phyloP scores from a whole-genome alignment of 805 yeast genomes.

The Saccharomycopsis capsularis region DNA sequence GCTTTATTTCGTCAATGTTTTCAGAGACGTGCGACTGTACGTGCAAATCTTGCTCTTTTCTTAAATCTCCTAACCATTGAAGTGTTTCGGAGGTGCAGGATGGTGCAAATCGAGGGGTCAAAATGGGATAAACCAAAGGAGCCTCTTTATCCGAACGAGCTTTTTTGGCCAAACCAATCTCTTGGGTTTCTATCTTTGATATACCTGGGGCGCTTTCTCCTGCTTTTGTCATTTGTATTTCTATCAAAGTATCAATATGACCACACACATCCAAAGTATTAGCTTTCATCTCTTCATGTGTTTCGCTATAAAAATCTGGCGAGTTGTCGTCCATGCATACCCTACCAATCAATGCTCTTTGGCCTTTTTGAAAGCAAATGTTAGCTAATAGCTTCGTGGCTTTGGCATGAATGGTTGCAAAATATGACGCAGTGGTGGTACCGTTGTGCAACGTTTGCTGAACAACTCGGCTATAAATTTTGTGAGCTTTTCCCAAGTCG shows the following conservation, averaged over 20 bases:
- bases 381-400: slow-evolving; percentile 76
- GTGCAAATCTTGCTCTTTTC: slow-evolving; percentile 45
- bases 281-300: slow-evolving; percentile 44
- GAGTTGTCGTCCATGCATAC: slow-evolving; percentile 89
- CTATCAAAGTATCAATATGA: slow-evolving; percentile 36
- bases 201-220: too few relatives aligned
- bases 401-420: slow-evolving; percentile 76
- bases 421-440: slow-evolving; percentile 89
- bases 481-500: slow-evolving; percentile 45
- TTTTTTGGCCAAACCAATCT: not conserved
- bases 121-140: slow-evolving; percentile 52
- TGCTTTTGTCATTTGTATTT: not conserved
- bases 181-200: too few relatives aligned
- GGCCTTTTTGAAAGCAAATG: slow-evolving; percentile 59
- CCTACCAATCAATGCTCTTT: slow-evolving; percentile 85
- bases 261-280: slow-evolving; percentile 52
- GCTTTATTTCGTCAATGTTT: slow-evolving; percentile 62
- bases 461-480: slow-evolving; percentile 64
- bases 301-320: slow-evolving; percentile 63
- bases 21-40: slow-evolving; percentile 92
- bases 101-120: slow-evolving; percentile 94
- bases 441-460: slow-evolving; percentile 66
- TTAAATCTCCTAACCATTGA: slow-evolving; percentile 53
- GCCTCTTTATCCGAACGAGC: not conserved
- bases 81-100: slow-evolving; percentile 64